Evolutionary conservation across 768 basidiomycete genomes (phyloP).

Genomic region (Mycena haematopus): DNA sequence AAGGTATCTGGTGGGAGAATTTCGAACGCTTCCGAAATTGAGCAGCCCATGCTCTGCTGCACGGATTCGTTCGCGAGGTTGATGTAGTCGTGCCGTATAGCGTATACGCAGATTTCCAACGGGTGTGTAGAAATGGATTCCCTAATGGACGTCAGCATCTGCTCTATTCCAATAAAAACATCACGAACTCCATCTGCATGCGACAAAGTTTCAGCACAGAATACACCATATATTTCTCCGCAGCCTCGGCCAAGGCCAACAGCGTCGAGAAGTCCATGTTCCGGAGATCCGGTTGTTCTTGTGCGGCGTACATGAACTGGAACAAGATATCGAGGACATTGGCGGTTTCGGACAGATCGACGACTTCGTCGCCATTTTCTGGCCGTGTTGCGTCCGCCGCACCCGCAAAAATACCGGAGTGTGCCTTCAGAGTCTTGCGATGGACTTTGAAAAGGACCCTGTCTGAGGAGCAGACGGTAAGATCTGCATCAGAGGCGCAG

Average conservation of each 20-base stretch:
- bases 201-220: slow-evolving; percentile 4
- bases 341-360: slow-evolving; percentile 26
- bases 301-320: slow-evolving; percentile 32
- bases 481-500: slow-evolving; percentile 18
- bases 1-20: not conserved
- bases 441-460: slow-evolving; percentile 27
- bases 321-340: slow-evolving; percentile 32
- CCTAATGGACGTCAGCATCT: not conserved
- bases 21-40: not conserved
- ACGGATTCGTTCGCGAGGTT: not conserved
- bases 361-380: slow-evolving; percentile 12
- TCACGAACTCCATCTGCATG: slow-evolving; percentile 12
- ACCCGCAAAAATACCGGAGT: slow-evolving; percentile 24
- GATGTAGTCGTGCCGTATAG: not conserved
- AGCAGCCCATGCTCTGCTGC: slow-evolving; percentile 6
- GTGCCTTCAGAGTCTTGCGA: slow-evolving; percentile 19
- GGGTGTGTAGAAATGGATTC: not conserved
- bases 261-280: slow-evolving; percentile 22
- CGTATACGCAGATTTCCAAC: not conserved
- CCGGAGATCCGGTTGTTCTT: slow-evolving; percentile 31
- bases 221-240: slow-evolving; percentile 35
- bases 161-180: not conserved
- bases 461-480: slow-evolving; percentile 24
- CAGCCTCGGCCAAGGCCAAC: slow-evolving; percentile 32
- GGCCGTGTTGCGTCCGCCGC: not conserved